Percentiles rank a stretch among this genome's conserved stretches.
Conservation (phyloP, 2,329 filamentous ascomycete genomes). For the Ramularia endophylla region DNA sequence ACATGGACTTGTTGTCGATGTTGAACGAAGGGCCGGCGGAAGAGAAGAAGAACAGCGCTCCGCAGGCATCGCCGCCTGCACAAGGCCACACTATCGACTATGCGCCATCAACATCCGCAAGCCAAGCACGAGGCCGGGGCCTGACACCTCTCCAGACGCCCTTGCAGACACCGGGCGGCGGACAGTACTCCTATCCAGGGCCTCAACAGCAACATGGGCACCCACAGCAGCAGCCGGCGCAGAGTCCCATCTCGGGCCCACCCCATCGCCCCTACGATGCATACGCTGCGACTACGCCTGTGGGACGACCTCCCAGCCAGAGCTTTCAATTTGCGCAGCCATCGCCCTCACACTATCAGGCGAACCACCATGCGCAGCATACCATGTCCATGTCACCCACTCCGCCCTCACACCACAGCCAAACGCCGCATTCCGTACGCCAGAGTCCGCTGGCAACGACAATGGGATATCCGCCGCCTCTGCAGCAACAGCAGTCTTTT, state of each 20-base stretch:
- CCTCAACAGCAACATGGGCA: constrained; percentile 13
- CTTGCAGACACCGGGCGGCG: constrained; percentile 12
- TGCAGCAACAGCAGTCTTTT: constrained; percentile 21
- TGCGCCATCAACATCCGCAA: constrained; percentile 14
- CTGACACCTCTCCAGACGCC: constrained; percentile 28
- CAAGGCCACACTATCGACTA: constrained; percentile 5
- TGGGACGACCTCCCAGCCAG: constrained; percentile 21
- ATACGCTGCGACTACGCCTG: constrained; percentile 24
- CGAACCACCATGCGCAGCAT: constrained; percentile 10
- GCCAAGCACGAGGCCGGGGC: constrained; percentile 18
- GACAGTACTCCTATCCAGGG: constrained; percentile 22
- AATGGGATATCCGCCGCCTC: constrained; percentile 24
- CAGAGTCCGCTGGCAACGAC: constrained; percentile 25
- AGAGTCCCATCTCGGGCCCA: constrained; percentile 25
- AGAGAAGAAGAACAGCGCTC: constrained; percentile 14
- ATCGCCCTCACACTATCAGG: constrained; percentile 21
- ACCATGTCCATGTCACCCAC: constrained; percentile 28
- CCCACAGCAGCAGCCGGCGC: constrained; percentile 8
- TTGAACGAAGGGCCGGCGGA: constrained; percentile 27
- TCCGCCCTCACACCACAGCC: constrained; percentile 28
- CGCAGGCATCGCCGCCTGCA: constrained; percentile 11
- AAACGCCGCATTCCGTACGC: constrained; percentile 27
- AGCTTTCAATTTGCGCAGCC: constrained; percentile 18
- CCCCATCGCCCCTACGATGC: constrained; percentile 16
- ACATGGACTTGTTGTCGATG: constrained; percentile 30